Evolutionary conservation across 1,284 basidiomycete species (phyloP), one percentile per base, ranked within the genome.

Genomic region (Naganishia sp.): DNA sequence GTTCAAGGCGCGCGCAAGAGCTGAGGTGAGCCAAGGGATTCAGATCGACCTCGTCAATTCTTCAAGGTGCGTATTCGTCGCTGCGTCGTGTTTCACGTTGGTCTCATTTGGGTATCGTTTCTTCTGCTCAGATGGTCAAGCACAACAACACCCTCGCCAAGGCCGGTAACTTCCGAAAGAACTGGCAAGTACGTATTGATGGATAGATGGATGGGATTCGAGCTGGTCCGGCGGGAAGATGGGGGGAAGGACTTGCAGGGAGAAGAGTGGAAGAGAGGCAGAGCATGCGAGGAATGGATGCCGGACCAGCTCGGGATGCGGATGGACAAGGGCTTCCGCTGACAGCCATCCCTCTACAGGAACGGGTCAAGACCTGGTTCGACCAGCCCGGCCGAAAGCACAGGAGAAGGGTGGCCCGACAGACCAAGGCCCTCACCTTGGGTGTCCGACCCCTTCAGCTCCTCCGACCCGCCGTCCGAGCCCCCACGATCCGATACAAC

Each of bases 341-440:
- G 47, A 54, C 28, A 35, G 15, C 45, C 35, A 28, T 32, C 54
- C 35, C n/a, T 18, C 18, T 35, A 58, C 90, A 95, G 82, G 86
- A 88, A 79, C 88, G 88, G 74, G 92, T 96, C 77, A 90, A 89
- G 82, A 95, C 91, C 79, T 94, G 94, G 95, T 99, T 99, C 81
- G 92, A 99, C 86, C 96, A 99, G 84, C 93, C 95, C 71, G 96
- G 94, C 68, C 90, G 91, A 82, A 99, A 99, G 85, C 90, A 95
- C 82, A 90, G 92, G 80, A 87, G 96, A 81, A 91, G 96, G 80
- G 88, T 85, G 70, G 93, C 94, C 61, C 92, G 96, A 82, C 88
- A 92, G 82, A 84, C 86, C 77, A 98, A 97, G 85, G 93, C 94
- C 69, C 87, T 94, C 66, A 82, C 87, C 71, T 89, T 96, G 70